Percentiles rank a stretch among this genome's conserved stretches.
These are phyloP conservation scores for Hypocrella siamensis DNA, from an alignment of 2,329 filamentous ascomycete genomes.

Conservation along the genomic window DNA sequence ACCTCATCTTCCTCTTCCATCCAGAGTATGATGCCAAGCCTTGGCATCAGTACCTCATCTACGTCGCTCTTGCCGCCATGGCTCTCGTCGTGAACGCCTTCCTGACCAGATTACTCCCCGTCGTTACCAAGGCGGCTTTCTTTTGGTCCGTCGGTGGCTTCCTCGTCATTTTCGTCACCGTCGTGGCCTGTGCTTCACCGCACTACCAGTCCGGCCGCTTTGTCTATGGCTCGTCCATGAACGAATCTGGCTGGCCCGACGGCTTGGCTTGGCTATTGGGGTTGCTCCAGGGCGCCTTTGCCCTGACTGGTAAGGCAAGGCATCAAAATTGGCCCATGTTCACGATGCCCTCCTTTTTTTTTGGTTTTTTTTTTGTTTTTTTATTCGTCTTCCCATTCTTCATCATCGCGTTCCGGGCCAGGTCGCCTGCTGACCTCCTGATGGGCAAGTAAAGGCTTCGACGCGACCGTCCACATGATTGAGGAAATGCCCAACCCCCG, in stretches of 20 bases:
- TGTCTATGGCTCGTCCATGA: constrained; percentile 54
- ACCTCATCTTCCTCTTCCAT: constrained; percentile 46
- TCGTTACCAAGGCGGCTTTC: constrained; percentile 53
- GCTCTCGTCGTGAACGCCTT: constrained; percentile 53
- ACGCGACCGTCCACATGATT: constrained; percentile 34
- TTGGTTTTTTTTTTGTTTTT: too few relatives aligned
- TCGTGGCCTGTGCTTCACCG: constrained; percentile 49
- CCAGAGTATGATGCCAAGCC: constrained; percentile 37
- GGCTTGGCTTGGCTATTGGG: constrained; percentile 44
- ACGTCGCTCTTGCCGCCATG: constrained; percentile 45
- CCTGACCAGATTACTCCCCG: constrained; percentile 37
- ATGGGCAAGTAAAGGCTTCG: constrained; percentile 20
- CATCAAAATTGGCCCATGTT: background rate
- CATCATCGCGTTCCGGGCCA: background rate
- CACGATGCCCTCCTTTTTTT: background rate
- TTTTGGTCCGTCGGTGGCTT: constrained; percentile 58
- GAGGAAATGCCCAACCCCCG: constrained; percentile 44
- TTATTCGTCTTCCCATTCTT: background rate
- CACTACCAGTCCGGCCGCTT: constrained; percentile 48
- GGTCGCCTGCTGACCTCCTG: background rate
- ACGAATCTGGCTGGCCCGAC: constrained; percentile 53
- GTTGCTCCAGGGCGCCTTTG: constrained; percentile 34
- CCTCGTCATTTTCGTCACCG: constrained; percentile 51
- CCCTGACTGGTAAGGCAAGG: constrained; percentile 18
- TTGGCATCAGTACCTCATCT: constrained; percentile 64